Evolutionary conservation across 2,329 filamentous ascomycete species (phyloP).

Genomic region (Aspergillus sergii): DNA sequence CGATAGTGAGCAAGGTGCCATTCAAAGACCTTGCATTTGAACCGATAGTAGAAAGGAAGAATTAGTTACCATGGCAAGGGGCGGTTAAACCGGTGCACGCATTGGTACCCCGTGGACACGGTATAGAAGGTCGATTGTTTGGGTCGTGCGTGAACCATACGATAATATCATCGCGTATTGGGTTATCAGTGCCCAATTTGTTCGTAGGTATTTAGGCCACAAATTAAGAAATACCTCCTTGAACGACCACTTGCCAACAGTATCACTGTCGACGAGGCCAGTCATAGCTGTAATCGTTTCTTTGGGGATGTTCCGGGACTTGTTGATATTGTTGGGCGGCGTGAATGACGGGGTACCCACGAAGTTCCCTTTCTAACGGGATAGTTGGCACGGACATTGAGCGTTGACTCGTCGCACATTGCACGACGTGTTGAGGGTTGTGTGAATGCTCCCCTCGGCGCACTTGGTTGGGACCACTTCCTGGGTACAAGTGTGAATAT

Average conservation of each 20-base stretch:
- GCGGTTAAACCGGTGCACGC: background rate
- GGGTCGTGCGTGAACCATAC: background rate
- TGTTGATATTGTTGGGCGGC: conserved; percentile 17
- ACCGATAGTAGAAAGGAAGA: background rate
- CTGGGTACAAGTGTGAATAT: conserved; percentile 25
- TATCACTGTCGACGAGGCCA: conserved; percentile 22
- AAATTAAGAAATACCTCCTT: background rate
- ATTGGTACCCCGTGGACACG: background rate
- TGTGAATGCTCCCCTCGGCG: conserved; percentile 17
- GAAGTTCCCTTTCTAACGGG: conserved; percentile 16
- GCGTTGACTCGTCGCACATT: conserved; percentile 21
- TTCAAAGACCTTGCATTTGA: background rate
- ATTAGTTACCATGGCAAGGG: background rate
- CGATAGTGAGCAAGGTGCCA: background rate
- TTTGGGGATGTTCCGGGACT: conserved; percentile 13
- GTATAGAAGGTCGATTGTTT: background rate
- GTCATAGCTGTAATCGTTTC: conserved; percentile 21
- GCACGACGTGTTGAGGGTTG: conserved; percentile 14
- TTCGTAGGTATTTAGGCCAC: background rate
- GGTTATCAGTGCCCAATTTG: too few species aligned
- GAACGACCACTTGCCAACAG: background rate
- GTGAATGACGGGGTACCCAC: conserved; percentile 18
- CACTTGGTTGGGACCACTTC: conserved; percentile 14
- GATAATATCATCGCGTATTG: background rate
- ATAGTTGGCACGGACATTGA: conserved; percentile 24